phyloP scores from a whole-genome alignment of 2,329 filamentous ascomycete species.

The Trichoderma polysporum region DNA sequence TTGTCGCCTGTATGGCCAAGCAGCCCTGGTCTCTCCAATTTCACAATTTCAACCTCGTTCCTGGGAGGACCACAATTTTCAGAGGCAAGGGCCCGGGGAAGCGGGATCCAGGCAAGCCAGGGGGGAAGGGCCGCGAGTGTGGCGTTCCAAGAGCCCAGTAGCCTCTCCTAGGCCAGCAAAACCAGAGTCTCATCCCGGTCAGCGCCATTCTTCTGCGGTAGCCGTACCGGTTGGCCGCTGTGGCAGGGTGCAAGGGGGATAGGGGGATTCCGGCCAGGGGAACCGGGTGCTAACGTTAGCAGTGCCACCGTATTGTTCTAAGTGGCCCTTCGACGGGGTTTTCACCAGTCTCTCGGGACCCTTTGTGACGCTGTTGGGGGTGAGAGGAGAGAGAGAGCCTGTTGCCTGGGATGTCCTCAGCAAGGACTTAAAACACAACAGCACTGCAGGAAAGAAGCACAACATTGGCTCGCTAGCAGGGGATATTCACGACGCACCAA shows the following conservation, averaged over 20 bases:
- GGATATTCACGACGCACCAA: background rate
- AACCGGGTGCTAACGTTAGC: background rate
- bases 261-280: background rate
- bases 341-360: conserved; percentile 3
- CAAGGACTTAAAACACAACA: background rate
- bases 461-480: background rate
- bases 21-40: background rate
- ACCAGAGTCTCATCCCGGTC: background rate
- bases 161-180: background rate
- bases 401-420: background rate
- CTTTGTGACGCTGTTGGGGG: background rate
- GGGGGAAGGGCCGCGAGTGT: conserved; percentile 1
- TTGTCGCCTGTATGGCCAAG: background rate
- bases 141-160: background rate
- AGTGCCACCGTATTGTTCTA: background rate
- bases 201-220: background rate
- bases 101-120: conserved; percentile 13
- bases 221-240: conserved; percentile 1
- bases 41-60: conserved; percentile 6
- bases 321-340: background rate
- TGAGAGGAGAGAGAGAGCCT: background rate
- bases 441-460: background rate
- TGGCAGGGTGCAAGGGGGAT: background rate
- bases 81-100: conserved; percentile 14
- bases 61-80: conserved; percentile 1